Evolutionary conservation across 1,284 basidiomycete genomes (phyloP), one percentile per base, ranked within the genome.

Genomic region (Puccinia horiana): DNA sequence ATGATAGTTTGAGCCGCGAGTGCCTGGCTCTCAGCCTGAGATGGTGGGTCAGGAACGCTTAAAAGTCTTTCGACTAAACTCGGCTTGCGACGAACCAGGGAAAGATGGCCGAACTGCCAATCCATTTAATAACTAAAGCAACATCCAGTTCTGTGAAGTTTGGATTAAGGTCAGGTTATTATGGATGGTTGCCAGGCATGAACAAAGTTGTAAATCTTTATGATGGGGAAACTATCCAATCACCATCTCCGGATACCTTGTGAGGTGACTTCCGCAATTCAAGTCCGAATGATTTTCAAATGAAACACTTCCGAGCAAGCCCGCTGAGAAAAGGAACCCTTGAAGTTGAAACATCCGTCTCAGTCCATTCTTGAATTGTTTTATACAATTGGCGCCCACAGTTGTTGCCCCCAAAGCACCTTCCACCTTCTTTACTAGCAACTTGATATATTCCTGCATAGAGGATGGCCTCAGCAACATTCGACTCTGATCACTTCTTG

Each of bases 401-500:
- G 44, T 47, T 16, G 44, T 8, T 8, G 9, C 16, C 16, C 16
- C 44, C 44, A 16, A 47, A 47, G 16, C 44, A 47, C 16, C 44
- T 47, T 47, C 16, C 44, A 16, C 16, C 44, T 47, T 47, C n/a
- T 47, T 16, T 16, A 47, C 44, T 47, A 16, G 44, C 44, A 16
- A 47, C 8, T 16, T 47, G 16, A 11, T 52, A 20, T 4, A 52
- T 52, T 23, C 49, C 14, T 52, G 23, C 4, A 14, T n/a, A 29
- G 56, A 9, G 8, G 56, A 58, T 58, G 56, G 9, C 56, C 29
- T 29, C 56, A 26, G 23, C 56, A 58, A 72, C n/a, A 18, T 44
- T 73, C 18, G 29, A 52, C 47, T 23, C 47, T 3, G 44, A 49
- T 54, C 70, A 73, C 32, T 73, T 73, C 70, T 49, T 73, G 32